Conservation (phyloP, 306 rosid genomes). For the Cotoneaster glaucophyllus region DNA sequence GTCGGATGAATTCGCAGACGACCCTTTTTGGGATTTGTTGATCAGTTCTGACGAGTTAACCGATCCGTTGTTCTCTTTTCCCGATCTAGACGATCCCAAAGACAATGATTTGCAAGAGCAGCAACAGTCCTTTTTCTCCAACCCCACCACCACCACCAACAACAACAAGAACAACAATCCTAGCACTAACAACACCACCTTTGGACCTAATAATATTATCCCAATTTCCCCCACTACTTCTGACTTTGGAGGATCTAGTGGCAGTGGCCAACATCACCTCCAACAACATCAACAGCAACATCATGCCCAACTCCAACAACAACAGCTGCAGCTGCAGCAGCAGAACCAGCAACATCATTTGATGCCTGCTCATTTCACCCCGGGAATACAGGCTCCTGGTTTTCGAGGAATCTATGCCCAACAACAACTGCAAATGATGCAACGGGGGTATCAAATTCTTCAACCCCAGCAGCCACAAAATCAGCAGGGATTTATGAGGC, state of each 20-base stretch:
- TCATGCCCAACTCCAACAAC: not conserved
- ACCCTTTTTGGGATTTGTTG: slow-evolving; percentile 18
- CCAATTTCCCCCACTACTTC: slow-evolving; percentile 26
- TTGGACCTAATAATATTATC: slow-evolving; percentile 12
- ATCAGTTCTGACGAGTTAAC: slow-evolving; percentile 21
- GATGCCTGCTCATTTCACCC: slow-evolving; percentile 13
- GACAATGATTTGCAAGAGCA: slow-evolving; percentile 41
- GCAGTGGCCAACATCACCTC: slow-evolving; percentile 23
- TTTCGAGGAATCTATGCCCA: slow-evolving; percentile 22
- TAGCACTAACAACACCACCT: not conserved
- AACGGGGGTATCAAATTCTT: not conserved
- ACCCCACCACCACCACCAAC: slow-evolving; percentile 23
- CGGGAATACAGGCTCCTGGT: slow-evolving; percentile 15
- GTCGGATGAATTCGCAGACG: not conserved
- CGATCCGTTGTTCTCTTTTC: slow-evolving; percentile 11
- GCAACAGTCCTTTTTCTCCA: slow-evolving; percentile 38
- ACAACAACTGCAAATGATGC: not conserved
- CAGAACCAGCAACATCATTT: not conserved
- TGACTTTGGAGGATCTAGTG: slow-evolving; percentile 26
- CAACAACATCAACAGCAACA: not conserved
- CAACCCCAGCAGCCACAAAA: not conserved
- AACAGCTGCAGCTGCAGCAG: not conserved
- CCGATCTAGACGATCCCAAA: not conserved
- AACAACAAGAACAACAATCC: slow-evolving; percentile 6
- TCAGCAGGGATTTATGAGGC: slow-evolving; percentile 7